phyloP scores from a whole-genome alignment of 2,329 filamentous ascomycete genomes.

The Stagonosporopsis rhizophila region DNA sequence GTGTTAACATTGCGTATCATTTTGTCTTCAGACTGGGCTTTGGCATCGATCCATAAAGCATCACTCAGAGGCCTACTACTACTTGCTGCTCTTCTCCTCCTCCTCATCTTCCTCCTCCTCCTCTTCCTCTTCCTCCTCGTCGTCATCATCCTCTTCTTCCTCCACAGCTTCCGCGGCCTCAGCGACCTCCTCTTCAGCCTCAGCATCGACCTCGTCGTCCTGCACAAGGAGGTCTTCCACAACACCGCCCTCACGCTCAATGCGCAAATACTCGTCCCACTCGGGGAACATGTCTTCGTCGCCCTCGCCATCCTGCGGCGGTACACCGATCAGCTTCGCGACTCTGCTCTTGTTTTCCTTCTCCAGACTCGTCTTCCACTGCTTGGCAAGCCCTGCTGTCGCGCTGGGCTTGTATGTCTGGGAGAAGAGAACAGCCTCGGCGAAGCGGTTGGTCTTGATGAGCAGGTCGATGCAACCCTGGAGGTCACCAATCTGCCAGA shows the following conservation, averaged over 20 bases:
- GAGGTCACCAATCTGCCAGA: constrained; percentile 86
- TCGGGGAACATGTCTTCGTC: constrained; percentile 90
- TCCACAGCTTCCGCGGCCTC: constrained; percentile 41
- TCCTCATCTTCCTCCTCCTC: constrained; percentile 29
- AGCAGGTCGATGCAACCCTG: constrained; percentile 82
- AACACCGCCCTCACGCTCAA: constrained; percentile 75
- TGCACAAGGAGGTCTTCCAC: constrained; percentile 47
- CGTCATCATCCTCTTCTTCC: constrained; percentile 36
- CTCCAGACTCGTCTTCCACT: constrained; percentile 86
- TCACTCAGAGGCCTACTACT: neutral
- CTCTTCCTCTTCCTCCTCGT: constrained; percentile 32
- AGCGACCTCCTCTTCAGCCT: constrained; percentile 43
- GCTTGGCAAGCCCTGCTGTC: constrained; percentile 69
- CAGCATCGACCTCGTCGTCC: constrained; percentile 43
- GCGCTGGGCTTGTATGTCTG: constrained; percentile 94
- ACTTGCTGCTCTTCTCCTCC: constrained; percentile 12
- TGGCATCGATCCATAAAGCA: neutral
- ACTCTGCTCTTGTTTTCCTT: constrained; percentile 86
- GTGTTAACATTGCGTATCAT: constrained; percentile 3
- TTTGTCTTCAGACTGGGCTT: constrained; percentile 4
- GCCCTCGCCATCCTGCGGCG: constrained; percentile 67
- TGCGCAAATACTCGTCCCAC: constrained; percentile 87
- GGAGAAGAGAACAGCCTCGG: constrained; percentile 89
- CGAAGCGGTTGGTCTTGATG: constrained; percentile 75
- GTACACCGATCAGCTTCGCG: constrained; percentile 80